phyloP scores from a whole-genome alignment of 2,329 filamentous ascomycete genomes.

The Ceratocystis variospora region DNA sequence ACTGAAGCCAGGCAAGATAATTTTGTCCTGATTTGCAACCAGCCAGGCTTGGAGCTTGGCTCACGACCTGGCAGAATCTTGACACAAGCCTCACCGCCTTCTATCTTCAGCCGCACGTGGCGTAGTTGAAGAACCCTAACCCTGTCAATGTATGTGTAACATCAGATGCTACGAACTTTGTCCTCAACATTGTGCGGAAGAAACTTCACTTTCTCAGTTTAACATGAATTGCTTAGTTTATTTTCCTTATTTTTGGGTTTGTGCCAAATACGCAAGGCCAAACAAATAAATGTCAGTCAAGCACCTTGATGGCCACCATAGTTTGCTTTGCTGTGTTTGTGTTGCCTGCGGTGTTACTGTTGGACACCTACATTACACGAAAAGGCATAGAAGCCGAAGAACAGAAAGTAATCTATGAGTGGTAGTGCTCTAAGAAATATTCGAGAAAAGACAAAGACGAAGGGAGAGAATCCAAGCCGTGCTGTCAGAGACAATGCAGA shows the following conservation, averaged over 20 bases:
- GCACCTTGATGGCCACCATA: background rate
- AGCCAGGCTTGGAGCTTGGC: background rate
- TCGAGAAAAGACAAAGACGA: background rate
- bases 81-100: background rate
- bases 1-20: background rate
- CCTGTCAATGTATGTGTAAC: background rate
- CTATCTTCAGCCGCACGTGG: background rate
- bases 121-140: background rate
- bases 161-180: background rate
- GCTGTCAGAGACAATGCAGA: background rate
- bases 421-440: background rate
- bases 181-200: background rate
- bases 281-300: background rate
- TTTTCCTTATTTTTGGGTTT: background rate
- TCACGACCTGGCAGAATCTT: background rate
- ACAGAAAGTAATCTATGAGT: background rate
- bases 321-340: constrained; percentile 4
- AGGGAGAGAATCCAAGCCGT: background rate
- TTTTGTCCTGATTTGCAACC: background rate
- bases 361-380: background rate
- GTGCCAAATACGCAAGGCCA: background rate
- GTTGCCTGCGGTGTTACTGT: background rate
- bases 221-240: background rate
- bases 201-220: too few species aligned
- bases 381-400: background rate